Evolutionary conservation across 371 early-diverging fungal genomes (phyloP).

Genomic region (Smittium culicis): DNA sequence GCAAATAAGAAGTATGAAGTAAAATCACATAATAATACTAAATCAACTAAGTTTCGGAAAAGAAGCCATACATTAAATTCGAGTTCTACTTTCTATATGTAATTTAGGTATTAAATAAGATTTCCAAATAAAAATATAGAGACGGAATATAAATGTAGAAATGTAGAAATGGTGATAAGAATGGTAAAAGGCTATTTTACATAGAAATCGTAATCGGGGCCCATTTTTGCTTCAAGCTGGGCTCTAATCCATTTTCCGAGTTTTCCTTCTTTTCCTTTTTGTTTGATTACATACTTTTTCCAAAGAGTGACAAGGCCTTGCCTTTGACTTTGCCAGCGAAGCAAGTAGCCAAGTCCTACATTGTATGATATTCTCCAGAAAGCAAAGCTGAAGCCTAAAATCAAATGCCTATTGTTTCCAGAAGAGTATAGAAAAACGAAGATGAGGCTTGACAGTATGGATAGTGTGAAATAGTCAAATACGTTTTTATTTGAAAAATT

Average conservation of each 20-base stretch:
- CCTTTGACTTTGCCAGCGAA: constrained; percentile 65
- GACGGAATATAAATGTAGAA: background rate
- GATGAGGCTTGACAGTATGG: constrained; percentile 47
- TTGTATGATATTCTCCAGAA: constrained; percentile 83
- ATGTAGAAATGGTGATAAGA: background rate
- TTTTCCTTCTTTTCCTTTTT: constrained; percentile 30
- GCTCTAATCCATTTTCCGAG: constrained; percentile 47
- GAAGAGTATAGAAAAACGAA: constrained; percentile 47
- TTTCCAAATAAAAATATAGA: background rate
- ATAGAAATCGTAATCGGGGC: constrained; percentile 61
- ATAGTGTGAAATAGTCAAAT: constrained; percentile 60
- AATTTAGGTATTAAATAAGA: background rate
- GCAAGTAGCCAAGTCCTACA: constrained; percentile 64
- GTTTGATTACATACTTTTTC: constrained; percentile 16
- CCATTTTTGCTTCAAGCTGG: constrained; percentile 75
- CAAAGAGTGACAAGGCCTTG: constrained; percentile 45
- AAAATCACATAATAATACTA: constrained; percentile 86
- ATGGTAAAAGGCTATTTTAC: constrained; percentile 22
- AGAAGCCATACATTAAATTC: constrained; percentile 93
- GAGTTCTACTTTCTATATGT: constrained; percentile 51
- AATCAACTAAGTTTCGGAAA: constrained; percentile 83
- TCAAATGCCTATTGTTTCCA: constrained; percentile 30
- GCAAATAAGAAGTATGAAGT: constrained; percentile 72
- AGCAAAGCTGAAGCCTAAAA: constrained; percentile 55
- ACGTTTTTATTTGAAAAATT: constrained; percentile 44